Evolutionary conservation across 2,329 filamentous ascomycete species (phyloP).

Genomic region (Clarireedia hainanense): DNA sequence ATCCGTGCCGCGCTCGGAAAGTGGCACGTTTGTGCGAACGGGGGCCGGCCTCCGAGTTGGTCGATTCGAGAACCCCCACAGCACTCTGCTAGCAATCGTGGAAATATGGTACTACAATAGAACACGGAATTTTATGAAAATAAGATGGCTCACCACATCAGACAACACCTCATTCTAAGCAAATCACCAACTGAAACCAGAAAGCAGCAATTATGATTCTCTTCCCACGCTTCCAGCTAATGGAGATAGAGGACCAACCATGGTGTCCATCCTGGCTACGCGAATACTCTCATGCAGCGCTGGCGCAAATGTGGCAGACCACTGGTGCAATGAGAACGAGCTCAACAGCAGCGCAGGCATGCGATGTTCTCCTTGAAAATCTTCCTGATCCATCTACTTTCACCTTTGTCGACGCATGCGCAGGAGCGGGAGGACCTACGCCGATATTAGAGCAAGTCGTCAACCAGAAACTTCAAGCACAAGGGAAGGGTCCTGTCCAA

Average conservation of each 20-base stretch:
- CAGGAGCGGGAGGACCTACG: not conserved
- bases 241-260: not conserved
- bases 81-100: no score
- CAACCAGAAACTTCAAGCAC: not conserved
- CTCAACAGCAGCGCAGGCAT: not conserved
- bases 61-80: no score
- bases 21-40: no score
- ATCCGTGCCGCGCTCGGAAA: no score
- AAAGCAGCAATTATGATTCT: not conserved
- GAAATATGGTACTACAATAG: not conserved
- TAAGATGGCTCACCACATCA: not conserved
- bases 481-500: not conserved
- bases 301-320: not conserved
- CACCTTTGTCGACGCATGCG: not conserved
- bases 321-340: not conserved
- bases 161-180: not conserved
- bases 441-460: not conserved
- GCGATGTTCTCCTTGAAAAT: not conserved
- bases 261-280: constrained; percentile 1
- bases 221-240: not conserved
- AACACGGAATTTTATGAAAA: not conserved
- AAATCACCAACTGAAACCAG: not conserved
- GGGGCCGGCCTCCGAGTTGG: no score
- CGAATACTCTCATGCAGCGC: not conserved
- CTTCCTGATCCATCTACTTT: not conserved